Evolutionary conservation across 257 asterid species (phyloP), one percentile per base, ranked within the genome.

Genomic region (Asclepias syriaca): DNA sequence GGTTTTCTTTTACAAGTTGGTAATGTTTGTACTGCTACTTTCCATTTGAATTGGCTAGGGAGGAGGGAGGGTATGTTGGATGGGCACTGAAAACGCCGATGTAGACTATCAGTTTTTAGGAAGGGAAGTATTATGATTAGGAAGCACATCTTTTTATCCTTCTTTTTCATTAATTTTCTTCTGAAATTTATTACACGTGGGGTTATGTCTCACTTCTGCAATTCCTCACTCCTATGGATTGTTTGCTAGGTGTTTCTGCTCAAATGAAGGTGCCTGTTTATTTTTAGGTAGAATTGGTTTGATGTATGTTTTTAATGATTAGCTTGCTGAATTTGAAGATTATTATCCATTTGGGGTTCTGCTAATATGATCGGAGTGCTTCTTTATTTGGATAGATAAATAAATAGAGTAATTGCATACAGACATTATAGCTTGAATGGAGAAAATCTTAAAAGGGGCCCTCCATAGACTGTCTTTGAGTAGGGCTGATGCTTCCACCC

Each of bases 401-500:
- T 0, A 32, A 32, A 32, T 32, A 32, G 37, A 32, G 2, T 2
- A 3, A 2, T 32, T 43, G 48, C 48, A 8, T 56, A 56, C 40
- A 27, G 9, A 13, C 27, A 12, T 3, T 4, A 6, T n/a, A n/a
- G 12, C 39, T 58, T 58, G 1, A 9, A 58, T 12, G 18, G 37
- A 22, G 71, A 0, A 46, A 66, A 22, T 39, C 43, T 64, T 19
- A 64, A 18, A 64, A 37, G 2, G 68, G 68, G 0, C 49, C 68
- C 29, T 64, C 68, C 29, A 37, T 2, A 57, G 92, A 80, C 37
- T 82, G 92, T 76, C 98, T 81, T 4, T 85, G 96, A 0, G 93
- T 88, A 8, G 98, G 98, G 85, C 98, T 94, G 50, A 91, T 96
- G 65, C 97, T 94, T 45, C 97, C 96, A 40, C 96, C 90, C 65